phyloP scores from a whole-genome alignment of 2,329 filamentous ascomycete species.

The Helminthosporium solani region DNA sequence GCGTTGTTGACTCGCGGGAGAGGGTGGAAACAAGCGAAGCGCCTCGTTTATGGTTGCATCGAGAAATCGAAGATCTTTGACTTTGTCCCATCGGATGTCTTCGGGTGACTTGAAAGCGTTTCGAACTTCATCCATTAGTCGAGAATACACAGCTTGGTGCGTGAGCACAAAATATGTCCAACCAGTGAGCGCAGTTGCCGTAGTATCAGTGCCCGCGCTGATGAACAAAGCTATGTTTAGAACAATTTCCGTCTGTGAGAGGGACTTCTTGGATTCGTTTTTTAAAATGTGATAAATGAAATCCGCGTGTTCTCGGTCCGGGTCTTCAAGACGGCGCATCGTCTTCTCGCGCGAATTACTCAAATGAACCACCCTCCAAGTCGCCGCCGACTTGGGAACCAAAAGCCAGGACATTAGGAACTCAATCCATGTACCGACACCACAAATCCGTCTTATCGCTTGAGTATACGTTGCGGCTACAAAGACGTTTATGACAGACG shows the following conservation, averaged over 20 bases:
- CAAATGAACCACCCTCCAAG: constrained; percentile 8
- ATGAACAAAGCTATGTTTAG: constrained; percentile 11
- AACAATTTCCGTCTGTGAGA: constrained; percentile 6
- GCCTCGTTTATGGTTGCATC: constrained; percentile 1
- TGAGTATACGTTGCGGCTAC: constrained; percentile 10
- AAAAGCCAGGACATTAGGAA: constrained; percentile 2
- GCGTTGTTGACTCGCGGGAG: not conserved
- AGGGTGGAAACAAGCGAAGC: not conserved
- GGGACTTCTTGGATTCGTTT: constrained; percentile 10
- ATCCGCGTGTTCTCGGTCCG: constrained; percentile 11
- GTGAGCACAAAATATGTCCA: constrained; percentile 20
- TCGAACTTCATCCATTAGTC: not conserved
- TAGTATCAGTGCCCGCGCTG: constrained; percentile 30
- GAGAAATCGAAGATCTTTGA: not conserved
- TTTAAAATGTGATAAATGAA: constrained; percentile 16
- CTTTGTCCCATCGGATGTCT: not conserved
- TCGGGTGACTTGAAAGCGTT: not conserved
- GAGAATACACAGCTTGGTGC: not conserved
- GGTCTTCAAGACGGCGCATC: constrained; percentile 11
- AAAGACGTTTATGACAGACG: constrained; percentile 11
- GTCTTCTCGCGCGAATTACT: constrained; percentile 10
- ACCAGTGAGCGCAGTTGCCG: constrained; percentile 23
- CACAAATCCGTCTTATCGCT: constrained; percentile 6
- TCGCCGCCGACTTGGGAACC: constrained; percentile 5
- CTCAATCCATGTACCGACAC: constrained; percentile 9